These are phyloP conservation scores for Hortiboletus campestris DNA, from an alignment of 768 basidiomycete species.

Conservation along the genomic window DNA sequence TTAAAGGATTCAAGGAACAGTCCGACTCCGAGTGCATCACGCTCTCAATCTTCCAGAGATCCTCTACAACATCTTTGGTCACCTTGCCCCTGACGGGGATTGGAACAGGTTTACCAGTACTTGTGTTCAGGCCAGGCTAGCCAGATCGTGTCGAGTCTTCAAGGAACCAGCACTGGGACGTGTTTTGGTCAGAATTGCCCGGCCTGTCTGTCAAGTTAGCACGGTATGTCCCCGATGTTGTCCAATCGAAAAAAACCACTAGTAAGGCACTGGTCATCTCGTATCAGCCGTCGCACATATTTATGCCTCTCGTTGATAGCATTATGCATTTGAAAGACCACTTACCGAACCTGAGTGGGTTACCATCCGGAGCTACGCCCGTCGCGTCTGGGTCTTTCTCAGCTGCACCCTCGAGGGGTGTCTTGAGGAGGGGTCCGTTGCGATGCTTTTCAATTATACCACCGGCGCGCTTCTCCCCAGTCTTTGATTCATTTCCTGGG, in stretches of 20 bases:
- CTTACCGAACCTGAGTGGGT: neutral
- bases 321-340: neutral
- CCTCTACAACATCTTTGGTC: constrained; percentile 4
- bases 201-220: neutral
- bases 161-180: constrained; percentile 12
- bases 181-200: constrained; percentile 8
- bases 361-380: neutral
- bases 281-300: neutral
- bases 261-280: neutral
- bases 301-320: neutral
- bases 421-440: neutral
- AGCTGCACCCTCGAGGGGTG: neutral
- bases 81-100: neutral
- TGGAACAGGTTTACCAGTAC: neutral
- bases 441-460: neutral
- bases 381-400: constrained; percentile 5
- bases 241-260: neutral
- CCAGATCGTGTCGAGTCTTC: constrained; percentile 1
- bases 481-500: neutral
- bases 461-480: neutral
- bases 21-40: neutral
- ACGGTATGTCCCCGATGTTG: neutral
- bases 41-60: neutral
- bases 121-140: neutral
- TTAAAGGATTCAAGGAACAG: neutral